Evolutionary conservation across 2,329 filamentous ascomycete species (phyloP), one percentile per base, ranked within the genome.

Genomic region (Fusarium succisae): DNA sequence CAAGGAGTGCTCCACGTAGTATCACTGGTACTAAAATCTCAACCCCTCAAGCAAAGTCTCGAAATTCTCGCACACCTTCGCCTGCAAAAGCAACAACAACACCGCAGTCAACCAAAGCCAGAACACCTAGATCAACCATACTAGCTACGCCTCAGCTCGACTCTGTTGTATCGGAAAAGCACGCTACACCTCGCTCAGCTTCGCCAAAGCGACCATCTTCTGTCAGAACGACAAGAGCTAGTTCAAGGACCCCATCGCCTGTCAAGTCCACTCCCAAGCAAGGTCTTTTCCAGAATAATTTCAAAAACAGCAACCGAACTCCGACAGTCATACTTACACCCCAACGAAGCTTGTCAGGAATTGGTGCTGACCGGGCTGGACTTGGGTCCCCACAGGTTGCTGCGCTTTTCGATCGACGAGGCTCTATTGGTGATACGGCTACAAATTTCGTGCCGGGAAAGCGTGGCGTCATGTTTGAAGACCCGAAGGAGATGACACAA

Each of bases 321-420:
- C 92, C 93, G 20, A 88, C 86, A 24, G 86, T 93, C 56, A 83
- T 93, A 18, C 81, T 94, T 12, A 92, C 82, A 22, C 82, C 83
- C 24, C 80, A 81, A 39, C 87, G 91, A 35, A 85, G 86, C 50
- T 88, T 91, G 22, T 92, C 92, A 20, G 92, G 92, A 1, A 79
- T 95, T 69, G 92, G 93, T 28, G 89, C 90, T 70, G 93, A 94
- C 76, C 89, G 89, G 72, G 84, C 88, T 70, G 93, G 93, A 0
- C 87, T 95, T 62, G 93, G 94, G 12, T 96, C 94, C 2, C 94
- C 93, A 10, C 90, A 90, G 59, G 89, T 96, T 61, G 87, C 92
- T 28, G 92, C 90, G 35, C 86, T 95, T 38, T 87, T 95, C 39
- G 92, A 93, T 72, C 89, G 91, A 39, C 89, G 94, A 55, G 87